Percentiles rank a stretch among this genome's conserved stretches.
phyloP scores from a whole-genome alignment of 192 early-diverging fungal species.

The Backusella tuberculispora region DNA sequence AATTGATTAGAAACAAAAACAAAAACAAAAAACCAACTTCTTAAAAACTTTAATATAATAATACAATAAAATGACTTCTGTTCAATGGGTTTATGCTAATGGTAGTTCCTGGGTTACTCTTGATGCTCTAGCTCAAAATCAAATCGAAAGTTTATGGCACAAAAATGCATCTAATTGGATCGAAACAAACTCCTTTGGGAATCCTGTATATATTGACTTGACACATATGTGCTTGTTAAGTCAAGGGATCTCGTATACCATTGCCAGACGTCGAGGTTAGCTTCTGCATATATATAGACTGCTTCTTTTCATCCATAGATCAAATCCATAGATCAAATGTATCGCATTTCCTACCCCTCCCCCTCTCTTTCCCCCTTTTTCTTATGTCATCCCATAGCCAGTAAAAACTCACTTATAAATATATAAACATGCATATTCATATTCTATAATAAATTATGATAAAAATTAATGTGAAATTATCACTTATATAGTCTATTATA shows the following conservation, averaged over 20 bases:
- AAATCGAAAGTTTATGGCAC: constrained; percentile 7
- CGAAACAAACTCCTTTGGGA: not conserved
- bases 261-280: not conserved
- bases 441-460: no score
- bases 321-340: not conserved
- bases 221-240: constrained; percentile 10
- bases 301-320: not conserved
- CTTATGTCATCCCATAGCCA: no score
- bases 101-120: constrained; percentile 4
- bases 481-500: no score
- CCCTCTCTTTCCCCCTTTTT: not conserved
- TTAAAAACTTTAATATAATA: not conserved
- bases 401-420: no score
- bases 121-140: not conserved
- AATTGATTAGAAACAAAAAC: not conserved
- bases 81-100: constrained; percentile 20
- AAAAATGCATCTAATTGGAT: constrained; percentile 15
- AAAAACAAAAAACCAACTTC: not conserved
- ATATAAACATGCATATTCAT: no score
- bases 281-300: not conserved
- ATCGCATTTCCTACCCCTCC: no score
- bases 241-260: not conserved
- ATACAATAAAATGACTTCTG: not conserved
- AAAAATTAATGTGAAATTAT: no score
- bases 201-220: not conserved